Evolutionary conservation across 1,139 yeast species (phyloP).

Genomic region (Lodderomyces metapsilosis): DNA sequence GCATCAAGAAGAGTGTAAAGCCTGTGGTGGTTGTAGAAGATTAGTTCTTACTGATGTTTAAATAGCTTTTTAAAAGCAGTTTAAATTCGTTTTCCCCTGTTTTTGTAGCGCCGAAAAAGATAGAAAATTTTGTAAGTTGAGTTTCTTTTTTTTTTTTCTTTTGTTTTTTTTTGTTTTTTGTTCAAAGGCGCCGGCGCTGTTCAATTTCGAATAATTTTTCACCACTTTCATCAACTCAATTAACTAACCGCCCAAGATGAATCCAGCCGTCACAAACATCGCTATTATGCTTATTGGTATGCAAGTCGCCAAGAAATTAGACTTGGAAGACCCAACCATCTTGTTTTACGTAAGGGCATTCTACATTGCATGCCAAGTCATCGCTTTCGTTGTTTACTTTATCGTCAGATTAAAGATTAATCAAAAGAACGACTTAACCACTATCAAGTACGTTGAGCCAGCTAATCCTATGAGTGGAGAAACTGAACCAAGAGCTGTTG

Average conservation of each 20-base stretch:
- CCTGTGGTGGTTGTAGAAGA: conserved; percentile 52
- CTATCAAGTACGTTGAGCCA: conserved; percentile 87
- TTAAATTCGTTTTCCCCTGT: neutral
- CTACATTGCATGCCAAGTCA: conserved; percentile 64
- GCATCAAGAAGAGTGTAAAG: conserved; percentile 48
- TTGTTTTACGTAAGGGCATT: conserved; percentile 75
- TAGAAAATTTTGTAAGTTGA: too few species aligned
- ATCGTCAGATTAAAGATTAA: conserved; percentile 59
- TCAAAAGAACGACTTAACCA: conserved; percentile 85
- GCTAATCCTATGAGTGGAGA: conserved; percentile 79
- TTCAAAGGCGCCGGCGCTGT: conserved; percentile 1
- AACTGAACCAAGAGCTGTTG: conserved; percentile 68
- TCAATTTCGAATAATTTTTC: neutral
- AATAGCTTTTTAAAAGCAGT: neutral
- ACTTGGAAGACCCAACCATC: conserved; percentile 80
- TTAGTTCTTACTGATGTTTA: conserved; percentile 22
- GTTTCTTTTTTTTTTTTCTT: too few species aligned
- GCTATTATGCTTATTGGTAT: conserved; percentile 94
- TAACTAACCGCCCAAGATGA: conserved; percentile 40
- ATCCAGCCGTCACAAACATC: conserved; percentile 85
- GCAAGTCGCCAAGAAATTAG: conserved; percentile 90
- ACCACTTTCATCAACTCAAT: too few species aligned
- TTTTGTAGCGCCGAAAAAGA: neutral
- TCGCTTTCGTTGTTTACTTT: conserved; percentile 67
- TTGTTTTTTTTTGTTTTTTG: too few species aligned